Evolutionary conservation across 1,284 basidiomycete genomes (phyloP), one percentile per base, ranked within the genome.

Genomic region (Papiliotrema fonsecae): DNA sequence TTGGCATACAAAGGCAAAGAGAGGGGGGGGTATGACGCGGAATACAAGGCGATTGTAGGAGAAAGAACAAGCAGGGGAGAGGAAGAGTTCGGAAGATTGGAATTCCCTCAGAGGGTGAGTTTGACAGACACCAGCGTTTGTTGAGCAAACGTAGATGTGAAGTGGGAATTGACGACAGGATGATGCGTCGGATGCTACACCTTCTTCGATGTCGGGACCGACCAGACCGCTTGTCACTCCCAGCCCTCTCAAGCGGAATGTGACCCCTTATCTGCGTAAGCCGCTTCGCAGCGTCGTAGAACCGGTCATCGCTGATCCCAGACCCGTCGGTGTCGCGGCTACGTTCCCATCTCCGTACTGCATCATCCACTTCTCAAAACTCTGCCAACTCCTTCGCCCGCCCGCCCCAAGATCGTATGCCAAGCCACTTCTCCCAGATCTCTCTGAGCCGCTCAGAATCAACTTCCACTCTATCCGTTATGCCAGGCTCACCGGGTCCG

Each of bases 311-410:
- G 76, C 25, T 77, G 74, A 50, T 37, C 6, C 64, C 86, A 53
- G 86, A 89, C 63, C 87, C 88, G 1, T 82, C 79, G 24, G 81
- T 92, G 7, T 94, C 89, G 13, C 81, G 89, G 19, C 79, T 94
- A 36, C 85, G 89, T 25, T 81, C 82, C 2, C 79, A 73, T 42
- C 56, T 64, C 35, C 71, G 77, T 25, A 58, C 78, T 34, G 83
- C 86, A 0, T 88, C 87, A 9, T 55, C 76, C 6, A 81, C 81
- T 3, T 81, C 83, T 50, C 64, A 81, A n/a, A 75, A 73, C 31
- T 61, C 60, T 10, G n/a, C 19, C 18, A 39, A n/a, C 6, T 21
- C 53, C 1, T 52, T 43, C 4, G 37, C 45, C 14, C 43, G 45
- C n/a, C 47, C 40, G 13, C 53, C 51, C 7, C 55, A 50, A 26